Base-by-base conservation (phyloP, 306 rosid genomes). In the Prunus mira region DNA sequence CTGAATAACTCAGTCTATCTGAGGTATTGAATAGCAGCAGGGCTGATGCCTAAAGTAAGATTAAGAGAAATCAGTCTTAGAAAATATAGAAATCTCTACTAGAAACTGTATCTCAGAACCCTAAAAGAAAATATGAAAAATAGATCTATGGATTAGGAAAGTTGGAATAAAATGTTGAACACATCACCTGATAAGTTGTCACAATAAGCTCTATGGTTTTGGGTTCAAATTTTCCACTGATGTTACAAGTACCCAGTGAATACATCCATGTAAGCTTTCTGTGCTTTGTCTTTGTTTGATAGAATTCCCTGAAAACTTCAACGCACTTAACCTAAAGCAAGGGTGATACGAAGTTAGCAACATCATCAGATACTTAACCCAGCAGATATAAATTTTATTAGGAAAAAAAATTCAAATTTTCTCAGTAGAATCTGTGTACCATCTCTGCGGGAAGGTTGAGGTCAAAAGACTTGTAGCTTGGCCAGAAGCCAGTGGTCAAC, bases 11-110 rank as follows among this genome's bases (percentile, higher is more conserved):
- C 64, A 84, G 65, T 67, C 85, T 84, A 76, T 90, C 97, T 24
- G 91, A 86, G 57, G 82, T 74, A 71, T 84, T 82, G 77, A 84
- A 84, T 61, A 75, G 76, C 75, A 94, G 87, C 65, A 90, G 72
- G 55, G 91, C 89, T 77, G 96, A 91, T 79, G 98, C 97, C 98
- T 94, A 54, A n/a, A 68, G 47, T n/a, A 14, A 55, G 27, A 51
- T 60, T 15, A 71, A 52, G 30, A 68, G 22, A 51, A 69, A 28
- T 3, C 30, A 3, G 3, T 55, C 54, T 63, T 67, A 73, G 61
- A 58, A 38, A 72, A 49, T 9, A 58, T 20, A 46, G 17, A 11
- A 49, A 19, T 58, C 70, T 27, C 56, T 17, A 18, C 18, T 12
- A 24, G 47, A 71, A 27, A 12, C 22, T 24, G 67, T 14, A 20